Conservation (phyloP, 2,329 filamentous ascomycete species). For the Zymoseptoria pseudotritici region DNA sequence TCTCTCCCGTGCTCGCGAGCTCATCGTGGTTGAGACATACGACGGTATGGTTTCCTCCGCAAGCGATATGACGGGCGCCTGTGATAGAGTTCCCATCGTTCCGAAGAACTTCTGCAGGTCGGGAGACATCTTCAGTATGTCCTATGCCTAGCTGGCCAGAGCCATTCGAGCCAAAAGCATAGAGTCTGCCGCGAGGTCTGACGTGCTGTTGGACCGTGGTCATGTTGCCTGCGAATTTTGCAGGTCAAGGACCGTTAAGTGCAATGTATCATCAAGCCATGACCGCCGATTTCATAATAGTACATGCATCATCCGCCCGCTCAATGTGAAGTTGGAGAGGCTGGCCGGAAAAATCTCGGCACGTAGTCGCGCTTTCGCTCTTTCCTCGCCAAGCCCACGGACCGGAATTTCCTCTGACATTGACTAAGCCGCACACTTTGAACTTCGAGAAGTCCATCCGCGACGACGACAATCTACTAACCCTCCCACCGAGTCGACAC, state of each 20-base stretch:
- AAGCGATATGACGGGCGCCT: slow-evolving; percentile 34
- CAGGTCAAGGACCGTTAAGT: neutral
- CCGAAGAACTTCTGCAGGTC: slow-evolving; percentile 14
- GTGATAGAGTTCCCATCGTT: neutral
- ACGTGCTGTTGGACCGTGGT: neutral
- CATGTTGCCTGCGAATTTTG: neutral
- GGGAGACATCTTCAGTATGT: slow-evolving; percentile 36
- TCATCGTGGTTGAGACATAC: slow-evolving; percentile 54
- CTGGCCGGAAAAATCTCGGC: neutral
- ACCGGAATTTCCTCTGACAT: neutral
- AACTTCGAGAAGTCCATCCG: slow-evolving; percentile 3
- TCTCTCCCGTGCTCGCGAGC: slow-evolving; percentile 61
- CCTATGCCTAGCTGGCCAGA: slow-evolving; percentile 45
- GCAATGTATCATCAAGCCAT: neutral
- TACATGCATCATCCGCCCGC: neutral
- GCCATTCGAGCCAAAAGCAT: slow-evolving; percentile 45
- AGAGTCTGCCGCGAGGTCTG: slow-evolving; percentile 3
- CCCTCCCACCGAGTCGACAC: slow-evolving; percentile 7
- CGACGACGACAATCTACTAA: slow-evolving; percentile 10
- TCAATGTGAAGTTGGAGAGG: neutral
- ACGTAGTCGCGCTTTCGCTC: neutral
- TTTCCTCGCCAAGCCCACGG: slow-evolving; percentile 5
- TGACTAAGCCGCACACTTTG: slow-evolving; percentile 1
- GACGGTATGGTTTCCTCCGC: slow-evolving; percentile 85
- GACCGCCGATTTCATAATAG: neutral